These are phyloP conservation scores for Leccinum insolens DNA, from an alignment of 1,284 basidiomycete genomes.

Conservation along the genomic window DNA sequence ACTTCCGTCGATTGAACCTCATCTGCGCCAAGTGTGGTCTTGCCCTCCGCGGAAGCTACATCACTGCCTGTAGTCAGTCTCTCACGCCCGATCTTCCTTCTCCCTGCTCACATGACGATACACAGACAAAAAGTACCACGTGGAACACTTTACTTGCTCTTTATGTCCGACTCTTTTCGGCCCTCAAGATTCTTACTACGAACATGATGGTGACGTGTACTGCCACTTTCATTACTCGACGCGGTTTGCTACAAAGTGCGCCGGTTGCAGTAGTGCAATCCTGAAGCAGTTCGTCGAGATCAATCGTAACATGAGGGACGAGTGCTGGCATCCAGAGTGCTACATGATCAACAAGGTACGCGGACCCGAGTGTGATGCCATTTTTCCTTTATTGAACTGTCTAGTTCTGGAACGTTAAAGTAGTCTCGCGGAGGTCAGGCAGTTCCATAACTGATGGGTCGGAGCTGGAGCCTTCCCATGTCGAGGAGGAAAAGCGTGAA, in stretches of 20 bases:
- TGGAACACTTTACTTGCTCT: constrained; percentile 99
- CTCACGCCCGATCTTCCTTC: constrained; percentile 7
- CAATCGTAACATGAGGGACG: constrained; percentile 96
- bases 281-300: constrained; percentile 99
- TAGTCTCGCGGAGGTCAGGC: constrained; percentile 76
- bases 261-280: constrained; percentile 97
- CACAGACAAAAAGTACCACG: constrained; percentile 96
- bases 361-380: constrained; percentile 4
- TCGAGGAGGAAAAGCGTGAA: constrained; percentile 80
- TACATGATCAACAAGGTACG: constrained; percentile 99
- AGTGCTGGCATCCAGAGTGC: constrained; percentile 99
- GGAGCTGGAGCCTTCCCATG: constrained; percentile 53
- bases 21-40: constrained; percentile 96
- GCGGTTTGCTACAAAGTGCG: constrained; percentile 97
- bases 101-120: constrained; percentile 20
- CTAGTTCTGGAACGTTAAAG: constrained; percentile 99
- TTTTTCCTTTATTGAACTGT: constrained; percentile 20
- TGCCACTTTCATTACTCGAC: constrained; percentile 99
- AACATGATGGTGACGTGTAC: constrained; percentile 95
- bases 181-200: constrained; percentile 98
- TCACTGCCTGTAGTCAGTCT: constrained; percentile 95
- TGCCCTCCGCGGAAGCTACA: constrained; percentile 96
- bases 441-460: constrained; percentile 61
- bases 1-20: constrained; percentile 94
- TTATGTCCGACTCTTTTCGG: constrained; percentile 96